Evolutionary conservation across 2,329 filamentous ascomycete genomes (phyloP), one percentile per base, ranked within the genome.

Genomic region (Xylaria sp.): DNA sequence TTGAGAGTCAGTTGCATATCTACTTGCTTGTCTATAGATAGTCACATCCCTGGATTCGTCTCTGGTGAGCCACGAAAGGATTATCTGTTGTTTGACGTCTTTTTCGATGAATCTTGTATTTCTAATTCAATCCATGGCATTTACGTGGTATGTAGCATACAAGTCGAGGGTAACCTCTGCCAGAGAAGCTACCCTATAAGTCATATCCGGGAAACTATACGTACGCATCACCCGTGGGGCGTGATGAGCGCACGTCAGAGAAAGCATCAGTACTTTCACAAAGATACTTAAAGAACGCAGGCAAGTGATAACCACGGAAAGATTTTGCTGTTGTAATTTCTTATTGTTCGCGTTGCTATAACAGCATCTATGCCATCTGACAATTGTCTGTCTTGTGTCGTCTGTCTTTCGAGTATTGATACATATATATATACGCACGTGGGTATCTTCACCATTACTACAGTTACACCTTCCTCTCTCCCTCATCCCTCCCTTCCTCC

Each of bases 381-480:
- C 2, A 9, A 25, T 12, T 23, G 38, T 28, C 15, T 8, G 6
- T 12, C n/a, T n/a, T n/a, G n/a, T n/a, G n/a, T n/a, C n/a, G n/a
- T n/a, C n/a, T n/a, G n/a, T n/a, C n/a, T n/a, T n/a, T 4, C 15
- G n/a, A 46, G 47, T 61, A 60, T 38, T 57, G 49, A 38, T 60
- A 58, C 47, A 51, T 55, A n/a, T n/a, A n/a, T n/a, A n/a, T n/a
- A n/a, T n/a, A n/a, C 9, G 28, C 9, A 25, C 42, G 58, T 43
- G 58, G 60, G 64, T 67, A 62, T 61, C 64, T 59, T 21, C 25
- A 49, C 42, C 37, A 38, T 37, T 56, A 28, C 25, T n/a, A n/a
- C n/a, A n/a, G 9, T 31, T 31, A 31, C 40, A n/a, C 4, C 50
- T n/a, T n/a, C n/a, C n/a, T n/a, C n/a, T n/a, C n/a, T n/a, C n/a